phyloP scores from a whole-genome alignment of 306 rosid genomes.

The Ziziphus jujuba region DNA sequence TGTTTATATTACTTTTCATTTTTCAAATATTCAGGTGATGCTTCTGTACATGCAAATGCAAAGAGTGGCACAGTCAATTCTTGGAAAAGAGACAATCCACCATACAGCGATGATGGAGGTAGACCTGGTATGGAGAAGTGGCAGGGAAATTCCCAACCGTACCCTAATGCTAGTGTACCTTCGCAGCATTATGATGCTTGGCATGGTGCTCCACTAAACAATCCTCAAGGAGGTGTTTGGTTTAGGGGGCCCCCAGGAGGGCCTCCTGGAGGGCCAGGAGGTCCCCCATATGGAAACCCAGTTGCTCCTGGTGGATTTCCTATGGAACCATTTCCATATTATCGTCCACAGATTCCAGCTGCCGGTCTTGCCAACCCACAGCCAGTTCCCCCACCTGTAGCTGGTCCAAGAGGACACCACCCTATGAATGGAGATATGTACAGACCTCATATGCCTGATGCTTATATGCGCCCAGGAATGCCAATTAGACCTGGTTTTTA shows the following conservation, averaged over 20 bases:
- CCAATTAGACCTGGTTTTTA: slow-evolving; percentile 86
- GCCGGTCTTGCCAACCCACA: slow-evolving; percentile 64
- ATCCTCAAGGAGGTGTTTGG: slow-evolving; percentile 87
- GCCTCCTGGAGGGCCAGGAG: slow-evolving; percentile 81
- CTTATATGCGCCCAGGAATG: slow-evolving; percentile 73
- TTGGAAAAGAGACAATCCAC: slow-evolving; percentile 64
- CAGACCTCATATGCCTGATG: slow-evolving; percentile 84
- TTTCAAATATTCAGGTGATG: slow-evolving; percentile 53
- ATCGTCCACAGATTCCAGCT: slow-evolving; percentile 69
- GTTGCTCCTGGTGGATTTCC: slow-evolving; percentile 78
- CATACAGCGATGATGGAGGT: slow-evolving; percentile 58
- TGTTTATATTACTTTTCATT: neutral
- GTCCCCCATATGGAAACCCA: slow-evolving; percentile 75
- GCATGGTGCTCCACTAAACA: slow-evolving; percentile 72
- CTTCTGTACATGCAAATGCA: slow-evolving; percentile 40
- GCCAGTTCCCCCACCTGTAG: slow-evolving; percentile 62
- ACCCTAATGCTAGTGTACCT: slow-evolving; percentile 59
- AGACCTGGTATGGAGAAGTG: slow-evolving; percentile 66
- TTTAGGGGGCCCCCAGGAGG: slow-evolving; percentile 88
- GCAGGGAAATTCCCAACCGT: slow-evolving; percentile 76
- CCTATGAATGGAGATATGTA: slow-evolving; percentile 84
- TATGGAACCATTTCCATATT: slow-evolving; percentile 82
- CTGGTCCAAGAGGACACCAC: slow-evolving; percentile 75
- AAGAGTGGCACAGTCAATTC: slow-evolving; percentile 46
- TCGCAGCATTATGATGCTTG: slow-evolving; percentile 81